Evolutionary conservation across 2,329 filamentous ascomycete species (phyloP).

Genomic region (Fusarium torulosum): DNA sequence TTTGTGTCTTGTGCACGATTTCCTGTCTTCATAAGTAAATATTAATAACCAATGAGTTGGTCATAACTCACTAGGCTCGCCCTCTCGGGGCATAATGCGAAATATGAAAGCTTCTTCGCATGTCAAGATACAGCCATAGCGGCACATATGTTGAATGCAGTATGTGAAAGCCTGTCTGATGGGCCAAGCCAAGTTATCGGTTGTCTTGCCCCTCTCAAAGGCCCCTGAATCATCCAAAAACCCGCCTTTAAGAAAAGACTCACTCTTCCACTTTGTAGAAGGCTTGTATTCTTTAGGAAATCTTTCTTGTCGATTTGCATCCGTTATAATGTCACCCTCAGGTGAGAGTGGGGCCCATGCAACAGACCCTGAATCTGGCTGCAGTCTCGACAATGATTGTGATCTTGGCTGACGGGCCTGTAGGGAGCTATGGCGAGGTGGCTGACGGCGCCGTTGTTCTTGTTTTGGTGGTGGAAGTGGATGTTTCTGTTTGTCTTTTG

Average conservation of each 20-base stretch:
- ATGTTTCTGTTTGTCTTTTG: not conserved
- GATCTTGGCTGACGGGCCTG: not conserved
- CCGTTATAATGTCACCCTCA: not conserved
- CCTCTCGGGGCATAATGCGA: conserved; percentile 2
- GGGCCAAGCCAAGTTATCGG: conserved; percentile 20
- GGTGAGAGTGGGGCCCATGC: not conserved
- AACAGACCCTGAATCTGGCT: conserved; percentile 15
- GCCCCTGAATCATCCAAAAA: conserved; percentile 20
- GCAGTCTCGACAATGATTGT: conserved; percentile 3
- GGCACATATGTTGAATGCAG: conserved; percentile 31
- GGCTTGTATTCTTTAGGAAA: conserved; percentile 37
- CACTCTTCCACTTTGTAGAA: conserved; percentile 28
- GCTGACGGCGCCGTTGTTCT: not conserved
- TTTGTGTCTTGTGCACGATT: not conserved
- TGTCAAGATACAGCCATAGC: conserved; percentile 36
- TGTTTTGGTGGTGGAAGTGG: not conserved
- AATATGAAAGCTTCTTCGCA: conserved; percentile 35
- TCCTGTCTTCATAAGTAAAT: not conserved
- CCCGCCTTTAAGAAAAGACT: not conserved
- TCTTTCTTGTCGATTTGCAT: conserved; percentile 1
- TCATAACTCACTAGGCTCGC: not conserved
- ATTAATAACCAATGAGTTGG: no score
- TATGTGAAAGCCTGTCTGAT: conserved; percentile 34
- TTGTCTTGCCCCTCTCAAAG: no score
- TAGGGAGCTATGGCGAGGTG: not conserved